A percentile compares a stretch with the other conserved stretches of the same genome.
Conservation (phyloP, 75 land plant species). For the Picea sitchensis region DNA sequence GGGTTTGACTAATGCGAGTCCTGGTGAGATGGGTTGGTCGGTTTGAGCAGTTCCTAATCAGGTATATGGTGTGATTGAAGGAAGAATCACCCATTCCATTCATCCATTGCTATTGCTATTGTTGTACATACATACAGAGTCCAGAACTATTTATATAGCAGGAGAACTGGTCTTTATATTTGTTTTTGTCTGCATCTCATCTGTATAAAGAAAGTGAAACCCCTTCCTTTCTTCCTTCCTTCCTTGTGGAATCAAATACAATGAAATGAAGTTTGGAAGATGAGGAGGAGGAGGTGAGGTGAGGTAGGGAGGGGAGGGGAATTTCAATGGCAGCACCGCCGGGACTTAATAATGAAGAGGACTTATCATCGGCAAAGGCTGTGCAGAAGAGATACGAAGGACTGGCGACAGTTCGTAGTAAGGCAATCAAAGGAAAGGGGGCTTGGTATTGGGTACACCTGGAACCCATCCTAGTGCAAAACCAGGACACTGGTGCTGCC, state of each 20-base stretch:
- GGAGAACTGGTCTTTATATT: neutral
- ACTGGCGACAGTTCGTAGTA: constrained; percentile 61
- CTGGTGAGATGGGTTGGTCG: no score
- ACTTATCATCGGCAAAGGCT: constrained; percentile 58
- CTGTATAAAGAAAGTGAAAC: neutral
- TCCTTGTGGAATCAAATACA: neutral
- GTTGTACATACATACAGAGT: neutral
- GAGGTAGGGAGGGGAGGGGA: neutral
- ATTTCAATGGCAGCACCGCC: constrained; percentile 9
- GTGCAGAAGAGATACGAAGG: constrained; percentile 74
- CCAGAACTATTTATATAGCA: neutral
- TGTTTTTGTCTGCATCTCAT: neutral
- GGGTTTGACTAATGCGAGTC: no score
- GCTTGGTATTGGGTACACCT: constrained; percentile 94
- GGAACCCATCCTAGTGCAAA: constrained; percentile 61
- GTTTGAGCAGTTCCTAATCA: no score
- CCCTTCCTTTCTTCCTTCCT: neutral
- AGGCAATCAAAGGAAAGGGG: constrained; percentile 89
- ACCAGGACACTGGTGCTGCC: constrained; percentile 51
- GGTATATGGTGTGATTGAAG: no score
- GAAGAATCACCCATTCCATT: no score
- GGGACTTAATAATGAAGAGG: constrained; percentile 33
- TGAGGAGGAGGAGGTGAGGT: constrained; percentile 4
- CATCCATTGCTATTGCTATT: no score
- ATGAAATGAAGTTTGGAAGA: neutral